These are phyloP conservation scores for Patellaria atrata DNA, from an alignment of 495 filamentous ascomycete genomes.

Conservation along the genomic window DNA sequence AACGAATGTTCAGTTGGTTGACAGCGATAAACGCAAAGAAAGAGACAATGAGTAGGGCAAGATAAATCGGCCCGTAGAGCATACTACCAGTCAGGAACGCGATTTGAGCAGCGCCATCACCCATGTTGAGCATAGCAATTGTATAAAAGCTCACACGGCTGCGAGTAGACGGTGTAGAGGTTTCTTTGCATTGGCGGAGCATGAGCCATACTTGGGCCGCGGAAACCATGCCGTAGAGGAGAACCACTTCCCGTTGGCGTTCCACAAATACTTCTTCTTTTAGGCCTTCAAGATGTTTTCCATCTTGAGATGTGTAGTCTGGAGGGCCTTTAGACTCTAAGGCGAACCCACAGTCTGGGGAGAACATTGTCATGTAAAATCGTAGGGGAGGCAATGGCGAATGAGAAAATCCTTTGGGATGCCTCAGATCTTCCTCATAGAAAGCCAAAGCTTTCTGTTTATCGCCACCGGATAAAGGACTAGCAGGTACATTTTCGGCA, in stretches of 20 bases:
- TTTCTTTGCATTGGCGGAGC: slow-evolving; percentile 76
- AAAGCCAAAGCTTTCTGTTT: slow-evolving; percentile 37
- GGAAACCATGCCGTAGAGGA: slow-evolving; percentile 48
- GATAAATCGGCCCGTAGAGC: slow-evolving; percentile 38
- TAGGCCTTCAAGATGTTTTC: slow-evolving; percentile 54
- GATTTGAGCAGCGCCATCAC: slow-evolving; percentile 71
- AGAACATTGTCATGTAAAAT: slow-evolving; percentile 80
- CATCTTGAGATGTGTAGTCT: slow-evolving; percentile 47
- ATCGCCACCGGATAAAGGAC: slow-evolving; percentile 17
- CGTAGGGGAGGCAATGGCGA: slow-evolving; percentile 50
- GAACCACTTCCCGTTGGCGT: slow-evolving; percentile 49
- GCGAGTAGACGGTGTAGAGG: slow-evolving; percentile 84
- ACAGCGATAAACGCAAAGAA: slow-evolving; percentile 62
- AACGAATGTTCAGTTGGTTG: slow-evolving; percentile 63
- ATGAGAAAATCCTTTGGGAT: slow-evolving; percentile 66
- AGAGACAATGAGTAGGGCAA: slow-evolving; percentile 50
- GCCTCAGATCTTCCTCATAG: slow-evolving; percentile 74
- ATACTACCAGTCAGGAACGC: slow-evolving; percentile 42
- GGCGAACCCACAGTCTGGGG: slow-evolving; percentile 83
- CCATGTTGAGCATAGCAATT: slow-evolving; percentile 69
- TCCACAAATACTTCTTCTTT: slow-evolving; percentile 65
- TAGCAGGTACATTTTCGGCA: slow-evolving; percentile 14
- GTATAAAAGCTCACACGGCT: slow-evolving; percentile 86
- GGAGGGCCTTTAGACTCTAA: slow-evolving; percentile 80
- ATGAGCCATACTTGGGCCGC: slow-evolving; percentile 60